phyloP scores from a whole-genome alignment of 2,329 filamentous ascomycete species.

The Sclerotinia minor region DNA sequence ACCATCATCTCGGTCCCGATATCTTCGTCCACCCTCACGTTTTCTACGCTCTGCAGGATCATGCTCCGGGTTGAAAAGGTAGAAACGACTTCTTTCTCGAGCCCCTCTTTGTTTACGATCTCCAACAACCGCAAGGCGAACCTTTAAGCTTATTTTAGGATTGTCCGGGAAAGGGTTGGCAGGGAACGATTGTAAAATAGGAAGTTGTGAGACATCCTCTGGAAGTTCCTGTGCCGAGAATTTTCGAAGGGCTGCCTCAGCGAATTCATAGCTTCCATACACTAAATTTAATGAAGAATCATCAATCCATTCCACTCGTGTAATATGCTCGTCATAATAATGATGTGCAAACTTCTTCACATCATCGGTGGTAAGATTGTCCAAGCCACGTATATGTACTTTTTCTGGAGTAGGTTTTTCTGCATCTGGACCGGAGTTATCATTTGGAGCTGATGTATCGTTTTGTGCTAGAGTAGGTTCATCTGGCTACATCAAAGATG shows the following conservation, averaged over 20 bases:
- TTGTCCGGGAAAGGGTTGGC: constrained; percentile 69
- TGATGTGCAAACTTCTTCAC: constrained; percentile 73
- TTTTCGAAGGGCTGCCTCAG: constrained; percentile 55
- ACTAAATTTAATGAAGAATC: constrained; percentile 87
- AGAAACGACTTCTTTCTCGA: constrained; percentile 81
- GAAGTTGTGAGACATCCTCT: constrained; percentile 54
- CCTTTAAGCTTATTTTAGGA: constrained; percentile 66
- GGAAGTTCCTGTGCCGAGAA: constrained; percentile 52
- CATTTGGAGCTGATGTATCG: constrained; percentile 36
- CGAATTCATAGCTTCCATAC: constrained; percentile 59
- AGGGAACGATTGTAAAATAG: constrained; percentile 62
- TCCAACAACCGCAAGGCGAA: constrained; percentile 70
- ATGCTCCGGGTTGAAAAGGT: constrained; percentile 85
- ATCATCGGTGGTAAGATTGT: constrained; percentile 76
- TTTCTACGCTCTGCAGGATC: constrained; percentile 75
- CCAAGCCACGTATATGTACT: constrained; percentile 75
- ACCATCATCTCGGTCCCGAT: constrained; percentile 58
- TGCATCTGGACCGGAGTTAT: constrained; percentile 33
- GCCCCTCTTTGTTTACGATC: constrained; percentile 83
- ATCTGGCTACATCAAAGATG: constrained; percentile 26
- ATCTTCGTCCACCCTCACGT: constrained; percentile 57
- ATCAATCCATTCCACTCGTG: constrained; percentile 88
- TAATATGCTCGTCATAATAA: constrained; percentile 60
- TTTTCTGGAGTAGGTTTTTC: constrained; percentile 35
- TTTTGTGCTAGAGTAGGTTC: constrained; percentile 28